phyloP scores from a whole-genome alignment of 495 filamentous ascomycete genomes.

The Tuber aestivum region DNA sequence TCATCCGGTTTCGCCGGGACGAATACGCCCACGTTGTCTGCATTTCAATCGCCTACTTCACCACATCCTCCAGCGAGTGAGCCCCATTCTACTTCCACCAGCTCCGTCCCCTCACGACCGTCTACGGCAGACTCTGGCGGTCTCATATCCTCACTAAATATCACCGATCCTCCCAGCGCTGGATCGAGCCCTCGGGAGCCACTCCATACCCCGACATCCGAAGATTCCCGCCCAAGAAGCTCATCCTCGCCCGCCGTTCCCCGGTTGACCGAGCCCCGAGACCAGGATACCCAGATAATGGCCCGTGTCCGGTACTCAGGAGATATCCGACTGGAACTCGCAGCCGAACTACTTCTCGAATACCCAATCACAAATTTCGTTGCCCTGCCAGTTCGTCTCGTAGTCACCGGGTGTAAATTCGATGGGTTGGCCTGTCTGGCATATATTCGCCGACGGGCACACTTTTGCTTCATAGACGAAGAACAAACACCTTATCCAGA shows the following conservation, averaged over 20 bases:
- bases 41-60: conserved; percentile 37
- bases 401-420: conserved; percentile 89
- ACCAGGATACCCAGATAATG: conserved; percentile 78
- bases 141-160: conserved; percentile 12
- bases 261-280: conserved; percentile 47
- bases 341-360: conserved; percentile 89
- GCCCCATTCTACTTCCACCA: conserved; percentile 21
- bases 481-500: conserved; percentile 46
- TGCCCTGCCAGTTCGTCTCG: conserved; percentile 80
- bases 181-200: background rate
- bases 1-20: conserved; percentile 72
- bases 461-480: conserved; percentile 91
- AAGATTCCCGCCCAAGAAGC: conserved; percentile 12
- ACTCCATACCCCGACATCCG: conserved; percentile 20
- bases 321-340: conserved; percentile 75
- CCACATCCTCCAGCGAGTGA: conserved; percentile 20
- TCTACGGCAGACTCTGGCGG: conserved; percentile 24
- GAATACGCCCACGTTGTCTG: conserved; percentile 57
- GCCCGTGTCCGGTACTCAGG: conserved; percentile 83
- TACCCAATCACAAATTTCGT: conserved; percentile 98
- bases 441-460: conserved; percentile 72
- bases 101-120: conserved; percentile 22
- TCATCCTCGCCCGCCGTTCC: conserved; percentile 39
- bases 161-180: conserved; percentile 15
- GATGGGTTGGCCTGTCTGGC: conserved; percentile 89